phyloP scores from a whole-genome alignment of 2,329 filamentous ascomycete species.

The Alternaria alternata region DNA sequence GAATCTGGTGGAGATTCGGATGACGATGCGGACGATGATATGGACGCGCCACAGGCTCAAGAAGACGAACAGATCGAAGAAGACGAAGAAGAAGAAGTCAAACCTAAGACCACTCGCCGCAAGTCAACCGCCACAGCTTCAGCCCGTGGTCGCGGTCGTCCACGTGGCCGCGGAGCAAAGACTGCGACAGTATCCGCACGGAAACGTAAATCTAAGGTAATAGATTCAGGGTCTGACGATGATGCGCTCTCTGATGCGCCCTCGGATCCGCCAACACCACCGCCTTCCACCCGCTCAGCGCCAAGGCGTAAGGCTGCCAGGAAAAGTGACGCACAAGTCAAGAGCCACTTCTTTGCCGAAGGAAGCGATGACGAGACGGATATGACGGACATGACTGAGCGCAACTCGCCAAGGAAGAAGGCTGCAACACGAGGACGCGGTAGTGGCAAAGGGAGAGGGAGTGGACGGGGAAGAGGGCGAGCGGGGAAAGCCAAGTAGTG shows the following conservation, averaged over 20 bases:
- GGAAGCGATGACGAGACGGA: slow-evolving; percentile 46
- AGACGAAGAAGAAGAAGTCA: slow-evolving; percentile 40
- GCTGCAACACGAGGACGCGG: slow-evolving; percentile 4
- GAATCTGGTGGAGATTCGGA: slow-evolving; percentile 7
- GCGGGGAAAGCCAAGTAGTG: slow-evolving; percentile 12
- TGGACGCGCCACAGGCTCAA: slow-evolving; percentile 13
- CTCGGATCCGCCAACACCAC: slow-evolving; percentile 15
- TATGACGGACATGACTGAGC: slow-evolving; percentile 35
- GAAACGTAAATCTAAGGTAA: slow-evolving; percentile 15
- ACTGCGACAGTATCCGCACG: slow-evolving; percentile 9
- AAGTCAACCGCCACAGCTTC: slow-evolving; percentile 11
- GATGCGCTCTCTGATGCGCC: slow-evolving; percentile 18
- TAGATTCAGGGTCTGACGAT: slow-evolving; percentile 22
- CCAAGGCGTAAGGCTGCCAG: slow-evolving; percentile 38
- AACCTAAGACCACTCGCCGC: slow-evolving; percentile 15
- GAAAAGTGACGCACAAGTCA: slow-evolving; percentile 42
- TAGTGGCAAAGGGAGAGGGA: slow-evolving; percentile 12
- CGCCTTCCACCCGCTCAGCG: slow-evolving; percentile 19
- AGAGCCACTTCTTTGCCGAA: slow-evolving; percentile 46
- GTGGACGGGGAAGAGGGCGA: slow-evolving; percentile 18
- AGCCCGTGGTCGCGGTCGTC: background rate
- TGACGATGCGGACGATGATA: slow-evolving; percentile 1
- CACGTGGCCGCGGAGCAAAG: slow-evolving; percentile 17
- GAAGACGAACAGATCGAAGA: slow-evolving; percentile 57
- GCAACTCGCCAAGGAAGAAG: slow-evolving; percentile 30